Evolutionary conservation across 1,284 basidiomycete genomes (phyloP), one percentile per base, ranked within the genome.

Genomic region (Peniophora sp.): DNA sequence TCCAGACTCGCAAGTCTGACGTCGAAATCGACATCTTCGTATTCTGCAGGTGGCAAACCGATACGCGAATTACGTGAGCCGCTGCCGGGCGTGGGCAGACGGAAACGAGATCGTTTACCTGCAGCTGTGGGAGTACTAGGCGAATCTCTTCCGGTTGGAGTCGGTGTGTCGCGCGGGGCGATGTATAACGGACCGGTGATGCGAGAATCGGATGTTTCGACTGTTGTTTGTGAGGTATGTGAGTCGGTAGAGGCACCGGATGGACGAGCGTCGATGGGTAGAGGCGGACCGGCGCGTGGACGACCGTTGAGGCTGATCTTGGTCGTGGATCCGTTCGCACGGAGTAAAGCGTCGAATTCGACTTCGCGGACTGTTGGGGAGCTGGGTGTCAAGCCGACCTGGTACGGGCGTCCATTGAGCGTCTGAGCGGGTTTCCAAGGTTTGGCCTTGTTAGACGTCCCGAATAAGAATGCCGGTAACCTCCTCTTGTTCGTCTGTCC

Each of bases 301-400:
- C 55, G 59, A 50, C 65, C 62, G 53, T 86, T 64, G 12, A 76
- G 71, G 12, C 88, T 72, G 41, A 87, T 67, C 62, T 85, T 87
- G 17, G 85, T 89, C 14, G 69, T 66, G 39, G 63, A 74, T 3
- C 61, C 69, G 25, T 73, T 71, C 12, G 74, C 78, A 38, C 77
- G 73, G 34, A 92, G 66, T 56, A 92, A 72, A 17, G 81, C 78
- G 60, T 92, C 91, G 59, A 94, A 92, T 61, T 92, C 90, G 45
- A 81, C 75, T 61, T 89, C 86, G 46, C 81, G 74, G 50, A 75
- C 71, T 5, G 74, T 77, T 2, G 80, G 79, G 53, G 77, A 80
- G 47, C 70, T 71, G 2, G 85, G 83, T 1, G 84, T 82, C 55
- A 80, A 77, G 2, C 85, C 85, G 3, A 86, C 69, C 38, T 82